Base-by-base conservation (phyloP, 352 stramenopile species). In the Pythium dissimile region DNA sequence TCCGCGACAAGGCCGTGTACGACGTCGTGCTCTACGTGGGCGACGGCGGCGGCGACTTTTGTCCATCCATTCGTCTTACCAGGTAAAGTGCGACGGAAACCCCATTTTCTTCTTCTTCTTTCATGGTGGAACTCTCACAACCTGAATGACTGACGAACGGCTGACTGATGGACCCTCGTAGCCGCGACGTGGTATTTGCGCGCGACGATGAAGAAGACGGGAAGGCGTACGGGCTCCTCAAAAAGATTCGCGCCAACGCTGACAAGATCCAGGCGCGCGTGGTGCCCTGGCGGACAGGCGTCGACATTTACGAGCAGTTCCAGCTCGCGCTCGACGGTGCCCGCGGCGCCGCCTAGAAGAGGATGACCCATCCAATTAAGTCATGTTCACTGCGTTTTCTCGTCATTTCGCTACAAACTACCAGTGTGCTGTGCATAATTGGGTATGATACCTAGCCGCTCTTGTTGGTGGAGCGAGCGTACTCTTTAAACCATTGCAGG, bases 11-110 rank as follows among this genome's bases (percentile, higher is more conserved):
- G 6, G 66, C 67, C 1, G n/a, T 12, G 0, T 88, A 78, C 42
- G 24, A 75, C 1, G 67, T 69, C 23, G 70, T 93, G 23, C 26
- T 93, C 27, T 93, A 92, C 64, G 67, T 93, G 18, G 84, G 81
- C 8, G 84, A 93, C 60, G 84, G 84, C 24, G 49, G 52, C 0
- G 84, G 84, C 1, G 84, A 93, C 60, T 93, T 83, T 38, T 93
- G 84, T 34, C 75, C 81, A 12, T 59, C 74, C 0, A 83, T 71
- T 2, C 62, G 74, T 2, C 60, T 90, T 12, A 73, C 68, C 18
- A 84, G 73, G 80, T 89, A 63, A 41, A n/a, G n/a, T n/a, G n/a
- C n/a, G n/a, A n/a, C n/a, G n/a, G n/a, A n/a, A n/a, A n/a, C n/a
- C n/a, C n/a, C n/a, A n/a, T n/a, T n/a, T n/a, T n/a, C n/a, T n/a